Evolutionary conservation across 257 asterid species (phyloP).

Genomic region (Solanum commersonii): DNA sequence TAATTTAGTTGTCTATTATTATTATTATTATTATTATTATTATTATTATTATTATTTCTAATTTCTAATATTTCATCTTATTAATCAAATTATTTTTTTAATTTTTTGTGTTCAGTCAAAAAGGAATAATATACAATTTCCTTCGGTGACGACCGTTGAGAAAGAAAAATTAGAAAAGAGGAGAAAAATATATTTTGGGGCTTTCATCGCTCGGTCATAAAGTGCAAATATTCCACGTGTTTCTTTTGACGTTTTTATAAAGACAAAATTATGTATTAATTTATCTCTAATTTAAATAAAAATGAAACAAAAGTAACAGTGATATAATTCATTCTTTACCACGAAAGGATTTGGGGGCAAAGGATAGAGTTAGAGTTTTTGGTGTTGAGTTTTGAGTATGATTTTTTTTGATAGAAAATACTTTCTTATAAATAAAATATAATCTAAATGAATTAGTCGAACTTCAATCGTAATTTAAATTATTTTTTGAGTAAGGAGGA

Average conservation of each 20-base stretch:
- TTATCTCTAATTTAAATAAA: background rate
- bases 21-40: background rate
- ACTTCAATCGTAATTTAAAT: fast-evolving
- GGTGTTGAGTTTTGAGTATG: fast-evolving
- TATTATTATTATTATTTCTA: background rate
- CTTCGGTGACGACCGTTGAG: background rate
- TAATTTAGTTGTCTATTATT: background rate
- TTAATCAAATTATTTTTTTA: background rate
- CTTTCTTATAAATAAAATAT: too few species aligned
- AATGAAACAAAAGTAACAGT: background rate
- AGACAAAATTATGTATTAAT: background rate
- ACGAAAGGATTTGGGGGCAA: too few species aligned
- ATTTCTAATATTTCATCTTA: background rate
- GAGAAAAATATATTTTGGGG: background rate
- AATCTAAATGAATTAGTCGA: too few species aligned
- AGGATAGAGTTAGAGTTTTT: too few species aligned
- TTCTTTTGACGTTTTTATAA: background rate
- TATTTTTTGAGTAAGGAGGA: background rate
- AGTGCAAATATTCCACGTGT: background rate
- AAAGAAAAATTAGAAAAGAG: too few species aligned
- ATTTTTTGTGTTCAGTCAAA: background rate
- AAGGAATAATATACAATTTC: background rate
- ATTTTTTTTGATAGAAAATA: too few species aligned
- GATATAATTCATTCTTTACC: background rate
- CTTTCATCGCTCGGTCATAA: too few species aligned